Evolutionary conservation across 2,329 filamentous ascomycete species (phyloP).

Genomic region (Rhinocladiella similis): DNA sequence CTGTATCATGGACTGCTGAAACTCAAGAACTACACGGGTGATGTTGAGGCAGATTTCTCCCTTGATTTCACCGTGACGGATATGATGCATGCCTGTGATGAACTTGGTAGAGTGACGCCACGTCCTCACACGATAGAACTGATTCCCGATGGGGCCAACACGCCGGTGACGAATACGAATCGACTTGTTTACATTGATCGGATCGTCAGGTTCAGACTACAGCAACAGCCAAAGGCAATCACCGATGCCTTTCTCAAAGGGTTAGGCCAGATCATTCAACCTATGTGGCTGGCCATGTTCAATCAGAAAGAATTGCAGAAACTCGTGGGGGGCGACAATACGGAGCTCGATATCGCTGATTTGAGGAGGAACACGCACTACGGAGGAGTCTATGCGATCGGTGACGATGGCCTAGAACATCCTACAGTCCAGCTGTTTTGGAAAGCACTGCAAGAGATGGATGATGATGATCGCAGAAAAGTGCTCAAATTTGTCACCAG

Average conservation of each 20-base stretch:
- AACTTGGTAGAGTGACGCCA: constrained; percentile 42
- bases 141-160: constrained; percentile 72
- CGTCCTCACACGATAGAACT: constrained; percentile 72
- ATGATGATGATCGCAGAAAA: constrained; percentile 74
- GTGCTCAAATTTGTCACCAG: constrained; percentile 96
- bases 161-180: constrained; percentile 85
- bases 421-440: constrained; percentile 85
- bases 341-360: constrained; percentile 83
- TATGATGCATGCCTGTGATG: constrained; percentile 43
- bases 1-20: constrained; percentile 80
- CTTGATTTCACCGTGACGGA: constrained; percentile 91
- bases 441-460: constrained; percentile 77
- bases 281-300: constrained; percentile 96
- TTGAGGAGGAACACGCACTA: constrained; percentile 82
- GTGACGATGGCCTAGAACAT: constrained; percentile 86
- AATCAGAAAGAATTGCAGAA: constrained; percentile 94
- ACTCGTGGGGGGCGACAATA: constrained; percentile 83
- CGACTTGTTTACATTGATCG: constrained; percentile 91
- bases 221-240: constrained; percentile 75
- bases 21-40: constrained; percentile 37
- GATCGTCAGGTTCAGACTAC: constrained; percentile 82
- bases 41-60: constrained; percentile 71
- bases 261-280: constrained; percentile 82
- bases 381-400: constrained; percentile 82
- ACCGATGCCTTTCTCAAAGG: constrained; percentile 86